Evolutionary conservation across 1,139 yeast species (phyloP).

Genomic region (Debaryomyces coudertii): DNA sequence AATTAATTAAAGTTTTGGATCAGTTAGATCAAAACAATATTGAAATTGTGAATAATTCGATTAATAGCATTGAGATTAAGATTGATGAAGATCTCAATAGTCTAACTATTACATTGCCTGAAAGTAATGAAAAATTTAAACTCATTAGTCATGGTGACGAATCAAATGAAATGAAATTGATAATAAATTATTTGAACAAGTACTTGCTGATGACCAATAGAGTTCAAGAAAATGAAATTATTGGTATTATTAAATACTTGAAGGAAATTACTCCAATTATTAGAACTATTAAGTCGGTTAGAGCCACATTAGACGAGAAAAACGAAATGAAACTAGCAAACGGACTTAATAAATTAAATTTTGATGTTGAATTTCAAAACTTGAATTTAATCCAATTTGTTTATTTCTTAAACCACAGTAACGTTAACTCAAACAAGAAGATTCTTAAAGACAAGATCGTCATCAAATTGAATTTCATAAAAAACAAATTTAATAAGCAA

Average conservation of each 20-base stretch:
- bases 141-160: slow-evolving; percentile 14
- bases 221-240: slow-evolving; percentile 22
- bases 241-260: slow-evolving; percentile 37
- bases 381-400: slow-evolving; percentile 39
- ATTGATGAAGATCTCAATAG: slow-evolving; percentile 32
- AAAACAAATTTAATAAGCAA: slow-evolving; percentile 35
- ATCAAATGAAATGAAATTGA: slow-evolving; percentile 22
- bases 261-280: slow-evolving; percentile 37
- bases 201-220: slow-evolving; percentile 18
- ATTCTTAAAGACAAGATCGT: slow-evolving; percentile 40
- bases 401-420: slow-evolving; percentile 34
- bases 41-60: slow-evolving; percentile 31
- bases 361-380: slow-evolving; percentile 38
- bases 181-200: slow-evolving; percentile 32
- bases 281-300: slow-evolving; percentile 26
- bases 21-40: slow-evolving; percentile 35
- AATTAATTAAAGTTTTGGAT: slow-evolving; percentile 37
- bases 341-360: slow-evolving; percentile 35
- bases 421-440: slow-evolving; percentile 33
- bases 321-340: slow-evolving; percentile 27
- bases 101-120: slow-evolving; percentile 30
- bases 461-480: slow-evolving; percentile 34
- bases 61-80: slow-evolving; percentile 33
- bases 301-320: slow-evolving; percentile 15
- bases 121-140: slow-evolving; percentile 21